Base-by-base conservation (phyloP, 2,329 filamentous ascomycete species). In the Thyridium curvatum region DNA sequence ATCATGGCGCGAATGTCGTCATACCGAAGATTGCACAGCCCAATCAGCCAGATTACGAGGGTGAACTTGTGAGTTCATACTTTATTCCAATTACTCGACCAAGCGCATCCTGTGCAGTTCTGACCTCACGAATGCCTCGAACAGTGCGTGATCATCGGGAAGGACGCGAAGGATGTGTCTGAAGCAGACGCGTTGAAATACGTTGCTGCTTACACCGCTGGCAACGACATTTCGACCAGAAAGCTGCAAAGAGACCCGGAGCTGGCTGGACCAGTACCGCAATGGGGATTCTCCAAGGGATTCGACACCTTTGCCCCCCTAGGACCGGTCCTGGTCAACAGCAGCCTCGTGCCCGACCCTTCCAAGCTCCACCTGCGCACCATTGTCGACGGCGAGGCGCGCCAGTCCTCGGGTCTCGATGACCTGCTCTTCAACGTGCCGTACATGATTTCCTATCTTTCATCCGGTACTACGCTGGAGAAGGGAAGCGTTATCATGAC, bases 291-390 rank as follows among this genome's bases (percentile, higher is more conserved):
- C 45, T 66, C 62, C 9, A 77, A 78, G 45, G 68, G 71, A 0
- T 77, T 78, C 37, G 72, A 79, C 42, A 72, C 64, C 0, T 77
- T 62, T 43, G 68, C 69, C 1, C 75, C 74, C 0, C 38, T 78
- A 0, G 74, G 73, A 0, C 74, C 73, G 0, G 59, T 58, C 30
- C 52, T 79, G 1, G 68, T 77, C 0, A 55, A 56, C 2, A 54
- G 58, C 0, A 51, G 52, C 1, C 39, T 74, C 0, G 50, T 77
- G 1, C 49, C 54, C 0, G 66, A 73, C 37, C 69, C 69, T 1
- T 52, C 49, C 3, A 47, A 51, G 15, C 52, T 77, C 34, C 50
- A 55, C 0, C 46, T 77, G 8, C 58, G 50, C 32, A 76, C 71
- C 0, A 54, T 54, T 2, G 56, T 77, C 0, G 65, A 76, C 42